phyloP scores from a whole-genome alignment of 108 stramenopile species.

The Cyclotella atomus region DNA sequence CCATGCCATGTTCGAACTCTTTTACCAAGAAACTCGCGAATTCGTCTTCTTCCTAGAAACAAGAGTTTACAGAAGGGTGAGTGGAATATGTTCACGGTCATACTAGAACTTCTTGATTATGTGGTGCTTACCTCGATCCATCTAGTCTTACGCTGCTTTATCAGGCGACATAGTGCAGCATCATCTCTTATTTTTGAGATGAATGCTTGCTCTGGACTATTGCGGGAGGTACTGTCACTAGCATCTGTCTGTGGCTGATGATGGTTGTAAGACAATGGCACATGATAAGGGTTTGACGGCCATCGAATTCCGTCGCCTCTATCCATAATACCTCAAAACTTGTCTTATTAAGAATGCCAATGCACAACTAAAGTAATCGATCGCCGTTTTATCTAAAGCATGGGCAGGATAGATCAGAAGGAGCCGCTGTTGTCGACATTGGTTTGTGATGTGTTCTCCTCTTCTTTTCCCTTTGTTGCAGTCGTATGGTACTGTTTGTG shows the following conservation, averaged over 20 bases:
- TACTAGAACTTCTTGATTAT: neutral
- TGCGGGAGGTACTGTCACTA: neutral
- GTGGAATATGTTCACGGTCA: neutral
- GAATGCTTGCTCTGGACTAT: neutral
- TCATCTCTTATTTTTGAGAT: slow-evolving; percentile 13
- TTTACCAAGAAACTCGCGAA: slow-evolving; percentile 33
- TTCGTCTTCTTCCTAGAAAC: slow-evolving; percentile 36
- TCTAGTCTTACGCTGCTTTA: slow-evolving; percentile 17
- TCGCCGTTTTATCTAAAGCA: too few species aligned
- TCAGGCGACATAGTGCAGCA: neutral
- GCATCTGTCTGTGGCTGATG: neutral
- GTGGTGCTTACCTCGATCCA: slow-evolving; percentile 14
- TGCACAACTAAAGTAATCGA: too few species aligned
- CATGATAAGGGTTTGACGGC: neutral
- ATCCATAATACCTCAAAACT: too few species aligned
- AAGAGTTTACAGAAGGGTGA: neutral
- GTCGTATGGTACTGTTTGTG: neutral
- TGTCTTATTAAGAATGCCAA: too few species aligned
- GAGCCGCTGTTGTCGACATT: too few species aligned
- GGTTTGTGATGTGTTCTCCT: too few species aligned
- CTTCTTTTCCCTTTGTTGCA: too few species aligned
- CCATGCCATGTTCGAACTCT: slow-evolving; percentile 34
- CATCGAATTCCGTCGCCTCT: too few species aligned
- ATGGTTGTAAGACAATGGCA: neutral
- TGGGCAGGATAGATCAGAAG: too few species aligned